Percentiles rank a stretch among this genome's conserved stretches.
phyloP scores from a whole-genome alignment of 2,329 filamentous ascomycete genomes.

The Onygenales sp. region DNA sequence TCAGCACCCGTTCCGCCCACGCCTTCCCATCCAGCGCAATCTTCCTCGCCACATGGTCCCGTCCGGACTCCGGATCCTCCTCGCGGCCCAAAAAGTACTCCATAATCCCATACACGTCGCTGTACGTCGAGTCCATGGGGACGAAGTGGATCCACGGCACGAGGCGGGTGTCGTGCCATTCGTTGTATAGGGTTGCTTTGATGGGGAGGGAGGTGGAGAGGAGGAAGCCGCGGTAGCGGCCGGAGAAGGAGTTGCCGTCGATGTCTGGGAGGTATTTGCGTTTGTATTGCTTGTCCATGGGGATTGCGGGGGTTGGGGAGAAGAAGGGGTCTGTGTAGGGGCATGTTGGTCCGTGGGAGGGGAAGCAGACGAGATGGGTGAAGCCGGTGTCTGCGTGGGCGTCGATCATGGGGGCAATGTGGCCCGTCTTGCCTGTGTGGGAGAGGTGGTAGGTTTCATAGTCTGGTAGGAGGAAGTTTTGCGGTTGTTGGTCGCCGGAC shows the following conservation, averaged over 20 bases:
- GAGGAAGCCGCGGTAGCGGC: constrained; percentile 60
- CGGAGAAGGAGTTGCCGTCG: constrained; percentile 64
- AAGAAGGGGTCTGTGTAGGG: constrained; percentile 38
- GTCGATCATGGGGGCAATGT: constrained; percentile 32
- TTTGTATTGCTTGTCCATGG: constrained; percentile 30
- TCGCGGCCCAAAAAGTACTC: constrained; percentile 62
- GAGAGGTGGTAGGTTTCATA: constrained; percentile 35
- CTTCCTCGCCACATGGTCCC: constrained; percentile 49
- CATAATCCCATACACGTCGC: constrained; percentile 63
- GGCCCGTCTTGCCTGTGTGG: constrained; percentile 18
- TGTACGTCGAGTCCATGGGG: constrained; percentile 65
- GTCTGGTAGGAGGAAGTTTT: constrained; percentile 19
- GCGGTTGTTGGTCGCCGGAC: constrained; percentile 15
- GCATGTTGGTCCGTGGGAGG: constrained; percentile 30
- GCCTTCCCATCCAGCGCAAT: constrained; percentile 57
- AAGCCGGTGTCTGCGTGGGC: constrained; percentile 34
- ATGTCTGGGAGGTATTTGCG: constrained; percentile 67
- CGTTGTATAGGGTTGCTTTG: constrained; percentile 67
- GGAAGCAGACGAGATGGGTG: constrained; percentile 36
- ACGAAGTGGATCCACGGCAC: constrained; percentile 74
- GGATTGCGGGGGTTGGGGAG: constrained; percentile 18
- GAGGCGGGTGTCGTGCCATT: constrained; percentile 71
- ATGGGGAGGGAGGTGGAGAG: constrained; percentile 60
- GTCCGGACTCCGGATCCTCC: constrained; percentile 12
- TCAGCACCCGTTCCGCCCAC: constrained; percentile 60